Conservation (phyloP, 2,329 filamentous ascomycete genomes). For the Bisporella sp. region DNA sequence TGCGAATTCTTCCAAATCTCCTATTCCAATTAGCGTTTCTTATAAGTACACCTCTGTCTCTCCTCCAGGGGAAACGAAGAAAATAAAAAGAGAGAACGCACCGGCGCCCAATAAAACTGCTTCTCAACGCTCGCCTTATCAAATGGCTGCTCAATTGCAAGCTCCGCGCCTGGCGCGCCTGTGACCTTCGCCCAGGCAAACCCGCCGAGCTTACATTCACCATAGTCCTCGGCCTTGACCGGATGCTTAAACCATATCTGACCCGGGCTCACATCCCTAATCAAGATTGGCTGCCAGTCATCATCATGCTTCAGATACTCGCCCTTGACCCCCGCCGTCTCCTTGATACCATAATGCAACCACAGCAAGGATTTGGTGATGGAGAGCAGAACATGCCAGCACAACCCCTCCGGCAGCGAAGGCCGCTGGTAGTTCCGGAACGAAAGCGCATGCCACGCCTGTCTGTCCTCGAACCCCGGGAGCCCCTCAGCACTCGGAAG, state of each 20-base stretch:
- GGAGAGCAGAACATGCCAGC: slow-evolving; percentile 47
- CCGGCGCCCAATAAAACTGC: slow-evolving; percentile 20
- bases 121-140: slow-evolving; percentile 12
- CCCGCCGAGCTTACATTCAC: slow-evolving; percentile 46
- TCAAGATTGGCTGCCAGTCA: slow-evolving; percentile 46
- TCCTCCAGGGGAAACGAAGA: neutral
- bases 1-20: slow-evolving; percentile 19
- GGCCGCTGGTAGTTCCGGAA: slow-evolving; percentile 19
- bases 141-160: slow-evolving; percentile 10
- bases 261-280: slow-evolving; percentile 38
- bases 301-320: slow-evolving; percentile 25
- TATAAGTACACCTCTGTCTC: neutral
- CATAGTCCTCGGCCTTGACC: slow-evolving; percentile 41
- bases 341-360: slow-evolving; percentile 41
- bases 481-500: slow-evolving; percentile 21
- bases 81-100: slow-evolving; percentile 7
- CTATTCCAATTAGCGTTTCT: slow-evolving; percentile 4
- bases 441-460: slow-evolving; percentile 16
- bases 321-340: slow-evolving; percentile 15
- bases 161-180: slow-evolving; percentile 9
- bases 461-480: slow-evolving; percentile 11
- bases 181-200: slow-evolving; percentile 31
- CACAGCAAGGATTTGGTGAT: slow-evolving; percentile 43
- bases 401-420: slow-evolving; percentile 42
- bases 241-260: slow-evolving; percentile 46